Evolutionary conservation across 192 early-diverging fungal genomes (phyloP).

Genomic region (Umbelopsis sp.): DNA sequence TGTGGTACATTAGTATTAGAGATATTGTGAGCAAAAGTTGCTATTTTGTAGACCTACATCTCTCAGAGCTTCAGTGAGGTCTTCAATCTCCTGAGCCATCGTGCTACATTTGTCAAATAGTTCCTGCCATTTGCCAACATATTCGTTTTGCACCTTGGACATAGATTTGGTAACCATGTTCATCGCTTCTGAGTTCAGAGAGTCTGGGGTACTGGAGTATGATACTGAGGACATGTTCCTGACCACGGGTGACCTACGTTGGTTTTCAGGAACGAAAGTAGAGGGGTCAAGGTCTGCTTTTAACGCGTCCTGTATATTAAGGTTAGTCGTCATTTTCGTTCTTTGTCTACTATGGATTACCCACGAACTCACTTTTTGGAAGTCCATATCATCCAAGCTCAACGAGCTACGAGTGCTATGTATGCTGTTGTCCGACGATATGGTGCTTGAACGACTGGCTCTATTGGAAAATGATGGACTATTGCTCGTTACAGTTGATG

Average conservation of each 20-base stretch:
- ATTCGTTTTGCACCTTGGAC: constrained; percentile 5
- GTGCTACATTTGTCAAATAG: constrained; percentile 9
- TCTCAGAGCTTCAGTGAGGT: background rate
- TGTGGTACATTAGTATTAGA: background rate
- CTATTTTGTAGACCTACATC: background rate
- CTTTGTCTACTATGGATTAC: no score
- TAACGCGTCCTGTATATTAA: background rate
- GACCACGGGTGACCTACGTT: background rate
- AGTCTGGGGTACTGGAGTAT: background rate
- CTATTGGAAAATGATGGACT: background rate
- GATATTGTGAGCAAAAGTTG: background rate
- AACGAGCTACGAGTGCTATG: constrained; percentile 19
- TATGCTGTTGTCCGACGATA: constrained; percentile 10
- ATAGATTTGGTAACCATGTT: constrained; percentile 10
- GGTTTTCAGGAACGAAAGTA: background rate
- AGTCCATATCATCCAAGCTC: constrained; percentile 17
- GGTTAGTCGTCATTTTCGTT: background rate
- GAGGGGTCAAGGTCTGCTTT: background rate
- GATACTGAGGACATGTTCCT: background rate
- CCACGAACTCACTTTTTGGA: background rate
- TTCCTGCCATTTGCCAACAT: constrained; percentile 11
- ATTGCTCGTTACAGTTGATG: background rate
- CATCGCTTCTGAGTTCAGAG: background rate
- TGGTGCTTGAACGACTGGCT: constrained; percentile 9
- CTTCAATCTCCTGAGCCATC: constrained; percentile 17